A percentile compares a stretch with the other conserved stretches of the same genome.
These are phyloP conservation scores for Ceratocystis papillata DNA, from an alignment of 2,329 filamentous ascomycete species.

Conservation along the genomic window DNA sequence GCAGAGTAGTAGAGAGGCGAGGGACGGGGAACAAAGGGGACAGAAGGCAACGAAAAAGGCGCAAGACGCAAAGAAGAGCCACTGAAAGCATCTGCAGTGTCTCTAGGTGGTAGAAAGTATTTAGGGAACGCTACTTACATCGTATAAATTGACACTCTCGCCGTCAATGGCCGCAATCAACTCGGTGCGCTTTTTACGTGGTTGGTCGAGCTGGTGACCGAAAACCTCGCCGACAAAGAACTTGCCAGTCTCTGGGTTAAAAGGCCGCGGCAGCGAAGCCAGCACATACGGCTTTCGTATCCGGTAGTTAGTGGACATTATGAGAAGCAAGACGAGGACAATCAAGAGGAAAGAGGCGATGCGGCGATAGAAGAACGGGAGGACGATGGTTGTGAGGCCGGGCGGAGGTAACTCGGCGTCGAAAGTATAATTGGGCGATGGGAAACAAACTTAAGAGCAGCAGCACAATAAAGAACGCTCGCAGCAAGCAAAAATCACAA, in stretches of 20 bases:
- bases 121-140: slow-evolving; percentile 38
- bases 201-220: slow-evolving; percentile 46
- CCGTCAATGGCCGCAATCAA: slow-evolving; percentile 54
- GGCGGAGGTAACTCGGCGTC: not conserved
- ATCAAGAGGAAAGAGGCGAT: not conserved
- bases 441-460: not conserved
- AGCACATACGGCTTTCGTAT: slow-evolving; percentile 56
- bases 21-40: no score
- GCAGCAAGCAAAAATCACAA: not conserved
- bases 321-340: slow-evolving; percentile 21
- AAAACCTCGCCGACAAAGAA: slow-evolving; percentile 52
- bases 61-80: not conserved
- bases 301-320: slow-evolving; percentile 50
- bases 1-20: not conserved
- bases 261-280: slow-evolving; percentile 47
- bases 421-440: not conserved
- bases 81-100: not conserved
- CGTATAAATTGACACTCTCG: slow-evolving; percentile 55
- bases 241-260: slow-evolving; percentile 38
- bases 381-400: not conserved
- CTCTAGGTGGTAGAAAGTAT: no score
- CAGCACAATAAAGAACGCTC: not conserved
- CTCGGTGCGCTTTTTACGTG: slow-evolving; percentile 53
- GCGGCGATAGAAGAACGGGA: not conserved
- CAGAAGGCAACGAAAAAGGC: not conserved